A percentile compares a stretch with the other conserved stretches of the same genome.
phyloP scores from a whole-genome alignment of 2,329 filamentous ascomycete genomes.

The Colletotrichum abscissum region DNA sequence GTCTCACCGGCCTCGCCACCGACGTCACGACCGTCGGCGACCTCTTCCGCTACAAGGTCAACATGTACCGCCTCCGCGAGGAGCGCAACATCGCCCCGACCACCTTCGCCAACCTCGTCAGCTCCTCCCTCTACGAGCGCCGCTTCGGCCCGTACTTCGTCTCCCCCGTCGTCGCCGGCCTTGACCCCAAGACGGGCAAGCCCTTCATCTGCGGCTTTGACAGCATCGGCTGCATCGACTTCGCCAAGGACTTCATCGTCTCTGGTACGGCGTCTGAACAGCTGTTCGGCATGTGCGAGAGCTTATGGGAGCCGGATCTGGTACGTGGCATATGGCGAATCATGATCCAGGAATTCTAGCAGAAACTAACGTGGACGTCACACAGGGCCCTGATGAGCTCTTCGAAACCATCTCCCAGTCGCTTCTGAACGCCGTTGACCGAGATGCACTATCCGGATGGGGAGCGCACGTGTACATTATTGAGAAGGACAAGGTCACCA shows the following conservation, averaged over 20 bases:
- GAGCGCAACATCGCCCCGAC: slow-evolving; percentile 95
- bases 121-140: slow-evolving; percentile 89
- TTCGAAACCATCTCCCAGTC: slow-evolving; percentile 99
- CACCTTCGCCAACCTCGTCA: slow-evolving; percentile 97
- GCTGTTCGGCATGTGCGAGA: slow-evolving; percentile 98
- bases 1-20: slow-evolving; percentile 94
- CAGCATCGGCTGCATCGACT: slow-evolving; percentile 99
- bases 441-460: slow-evolving; percentile 97
- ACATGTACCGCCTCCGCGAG: slow-evolving; percentile 99
- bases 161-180: slow-evolving; percentile 90
- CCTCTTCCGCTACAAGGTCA: slow-evolving; percentile 99
- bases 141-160: slow-evolving; percentile 98
- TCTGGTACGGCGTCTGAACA: slow-evolving; percentile 96
- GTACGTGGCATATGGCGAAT: slow-evolving; percentile 61
- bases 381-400: slow-evolving; percentile 86
- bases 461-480: slow-evolving; percentile 99
- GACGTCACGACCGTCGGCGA: slow-evolving; percentile 95
- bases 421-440: slow-evolving; percentile 93
- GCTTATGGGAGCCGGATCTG: slow-evolving; percentile 96
- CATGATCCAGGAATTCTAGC: neutral
- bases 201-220: slow-evolving; percentile 99
- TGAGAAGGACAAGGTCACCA: slow-evolving; percentile 99
- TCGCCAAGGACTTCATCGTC: slow-evolving; percentile 99
- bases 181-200: slow-evolving; percentile 93
- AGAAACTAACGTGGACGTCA: slow-evolving; percentile 36